phyloP scores from a whole-genome alignment of 169 alveolate genomes.

The Eimeria tenella region DNA sequence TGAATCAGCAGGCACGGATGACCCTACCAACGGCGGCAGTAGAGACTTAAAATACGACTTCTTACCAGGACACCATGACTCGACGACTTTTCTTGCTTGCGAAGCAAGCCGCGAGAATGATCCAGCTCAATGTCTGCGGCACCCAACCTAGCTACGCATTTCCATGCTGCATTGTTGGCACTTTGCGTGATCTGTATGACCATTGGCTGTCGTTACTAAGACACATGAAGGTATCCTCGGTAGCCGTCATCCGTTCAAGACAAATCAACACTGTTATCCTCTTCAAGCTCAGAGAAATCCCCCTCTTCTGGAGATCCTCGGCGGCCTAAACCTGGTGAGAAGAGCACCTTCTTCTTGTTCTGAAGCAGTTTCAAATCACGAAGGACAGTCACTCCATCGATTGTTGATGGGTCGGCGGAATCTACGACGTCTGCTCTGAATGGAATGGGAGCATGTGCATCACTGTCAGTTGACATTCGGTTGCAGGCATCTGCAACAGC shows the following conservation, averaged over 20 bases:
- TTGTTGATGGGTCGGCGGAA: not conserved
- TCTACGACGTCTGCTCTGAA: not conserved
- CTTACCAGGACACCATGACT: too few relatives aligned
- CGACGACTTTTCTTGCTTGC: too few relatives aligned
- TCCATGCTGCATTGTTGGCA: not conserved
- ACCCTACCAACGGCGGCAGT: too few relatives aligned
- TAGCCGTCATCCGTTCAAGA: not conserved
- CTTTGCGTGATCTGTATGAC: not conserved
- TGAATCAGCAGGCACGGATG: too few relatives aligned
- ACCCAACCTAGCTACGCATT: too few relatives aligned
- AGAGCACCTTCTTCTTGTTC: conserved; percentile 33
- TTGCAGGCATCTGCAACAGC: not conserved
- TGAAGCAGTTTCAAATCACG: conserved; percentile 45
- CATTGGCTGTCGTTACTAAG: too few relatives aligned
- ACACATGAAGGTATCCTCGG: too few relatives aligned
- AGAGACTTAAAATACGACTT: too few relatives aligned
- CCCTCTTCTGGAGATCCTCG: not conserved
- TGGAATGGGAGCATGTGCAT: not conserved
- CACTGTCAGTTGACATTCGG: not conserved
- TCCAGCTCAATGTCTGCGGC: too few relatives aligned
- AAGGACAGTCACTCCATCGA: conserved; percentile 4
- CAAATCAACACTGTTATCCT: conserved; percentile 19
- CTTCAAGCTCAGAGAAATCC: conserved; percentile 20
- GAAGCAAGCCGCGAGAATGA: too few relatives aligned
- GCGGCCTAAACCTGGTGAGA: not conserved